Evolutionary conservation across 805 yeast species (phyloP), one percentile per base, ranked within the genome.

Genomic region (Middelhovenomyces tepae): DNA sequence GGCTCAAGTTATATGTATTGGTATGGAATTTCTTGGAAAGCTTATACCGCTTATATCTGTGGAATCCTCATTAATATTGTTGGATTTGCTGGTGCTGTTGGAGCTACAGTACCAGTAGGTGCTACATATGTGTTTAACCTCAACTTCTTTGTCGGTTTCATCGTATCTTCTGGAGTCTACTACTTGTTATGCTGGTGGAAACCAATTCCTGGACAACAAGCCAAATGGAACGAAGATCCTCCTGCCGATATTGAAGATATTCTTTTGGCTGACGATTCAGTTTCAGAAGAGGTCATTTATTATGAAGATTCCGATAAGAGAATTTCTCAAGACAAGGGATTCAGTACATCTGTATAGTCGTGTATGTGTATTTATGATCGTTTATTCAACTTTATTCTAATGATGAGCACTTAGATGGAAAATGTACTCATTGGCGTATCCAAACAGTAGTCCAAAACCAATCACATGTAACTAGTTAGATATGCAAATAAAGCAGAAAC

Each of bases 271-370:
- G 23, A n/a, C n/a, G n/a, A n/a, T n/a, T n/a, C n/a, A n/a, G n/a
- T n/a, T n/a, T n/a, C n/a, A 7, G 87, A 91, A 37, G 85, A 91
- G 95, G 98, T 98, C n/a, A 84, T 84, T 54, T 79, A 95, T 51
- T 69, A 87, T 39, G 95, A 86, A 49, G 82, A 87, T 50, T 73
- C 77, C 4, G 96, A 91, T 54, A 77, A 77, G 50, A 78, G 89
- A 17, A 87, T 91, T 38, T 75, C 89, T n/a, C n/a, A n/a, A n/a
- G n/a, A n/a, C n/a, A n/a, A n/a, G n/a, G n/a, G n/a, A n/a, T n/a
- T n/a, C n/a, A n/a, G n/a, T n/a, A n/a, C n/a, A n/a, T n/a, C n/a
- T n/a, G n/a, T n/a, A n/a, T n/a, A n/a, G n/a, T n/a, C n/a, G n/a
- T n/a, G n/a, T n/a, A n/a, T n/a, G n/a, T n/a, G n/a, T 26, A 7